Base-by-base conservation (phyloP, 1,284 basidiomycete species). In the Gymnopus androsaceus region DNA sequence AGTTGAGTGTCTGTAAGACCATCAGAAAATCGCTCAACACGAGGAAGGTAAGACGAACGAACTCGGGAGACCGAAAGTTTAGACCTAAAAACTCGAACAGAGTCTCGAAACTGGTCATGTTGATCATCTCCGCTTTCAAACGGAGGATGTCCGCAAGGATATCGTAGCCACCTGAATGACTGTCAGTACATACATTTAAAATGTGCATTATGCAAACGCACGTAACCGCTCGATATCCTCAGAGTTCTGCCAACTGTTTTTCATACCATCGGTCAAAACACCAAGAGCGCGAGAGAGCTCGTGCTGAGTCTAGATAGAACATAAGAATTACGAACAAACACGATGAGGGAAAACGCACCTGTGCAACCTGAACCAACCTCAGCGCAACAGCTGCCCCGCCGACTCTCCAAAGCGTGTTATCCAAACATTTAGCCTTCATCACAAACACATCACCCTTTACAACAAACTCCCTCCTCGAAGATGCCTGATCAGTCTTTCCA, bases 181-280 rank as follows among this genome's bases (percentile, higher is more conserved):
- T 40, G 12, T 27, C 11, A 45, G 31, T 38, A 34, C 51, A 65
- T 33, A 67, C 27, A 27, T 21, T 5, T 33, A 4, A 36, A 49
- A 36, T 40, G 31, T 36, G 17, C 3, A 19, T 21, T 38, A 40
- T 28, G 58, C 34, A 46, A 11, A 76, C 86, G 66, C 65, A 90
- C 92, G 84, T 44, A 94, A 74, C 33, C 86, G 76, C 66, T 95
- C 93, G 87, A 94, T 93, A 65, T 95, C 93, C 65, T 95, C 94
- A 38, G 90, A 94, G 64, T 92, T 93, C 64, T 91, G 84, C 95
- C 95, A 98, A 64, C 85, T 92, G 61, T 90, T 87, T 58, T 83
- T 82, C 36, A 96, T 71, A 4, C 89, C 84, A 64, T 95, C 90
- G 4, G 84, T 80, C 33, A 97, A 73, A 21, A 97, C 83, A 3